A percentile compares a stretch with the other conserved stretches of the same genome.
phyloP scores from a whole-genome alignment of 2,329 filamentous ascomycete species.

The Metarhizium rileyi region DNA sequence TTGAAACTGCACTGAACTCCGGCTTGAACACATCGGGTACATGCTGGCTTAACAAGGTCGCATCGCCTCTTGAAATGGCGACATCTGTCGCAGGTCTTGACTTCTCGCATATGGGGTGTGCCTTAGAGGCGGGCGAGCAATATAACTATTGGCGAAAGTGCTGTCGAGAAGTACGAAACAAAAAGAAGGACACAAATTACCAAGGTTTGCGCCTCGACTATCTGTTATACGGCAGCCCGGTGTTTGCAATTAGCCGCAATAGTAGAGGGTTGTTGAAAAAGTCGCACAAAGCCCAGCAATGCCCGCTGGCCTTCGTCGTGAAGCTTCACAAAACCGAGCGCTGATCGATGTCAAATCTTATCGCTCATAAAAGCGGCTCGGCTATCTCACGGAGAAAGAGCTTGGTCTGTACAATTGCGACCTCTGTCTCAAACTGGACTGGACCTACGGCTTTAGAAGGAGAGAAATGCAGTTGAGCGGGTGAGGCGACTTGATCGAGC shows the following conservation, averaged over 20 bases:
- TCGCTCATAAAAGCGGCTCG: not conserved
- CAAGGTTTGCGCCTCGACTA: not conserved
- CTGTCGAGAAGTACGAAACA: not conserved
- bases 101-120: conserved; percentile 24
- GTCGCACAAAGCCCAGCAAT: not conserved
- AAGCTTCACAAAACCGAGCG: not conserved
- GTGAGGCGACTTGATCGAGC: not conserved
- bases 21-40: conserved; percentile 24
- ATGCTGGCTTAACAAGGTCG: conserved; percentile 25
- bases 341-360: not conserved
- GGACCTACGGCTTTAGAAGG: not conserved
- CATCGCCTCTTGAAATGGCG: conserved; percentile 27
- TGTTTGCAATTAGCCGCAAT: not conserved
- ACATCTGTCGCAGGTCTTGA: conserved; percentile 27
- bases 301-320: not conserved
- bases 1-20: conserved; percentile 24
- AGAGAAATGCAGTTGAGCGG: not conserved
- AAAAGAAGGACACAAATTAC: not conserved
- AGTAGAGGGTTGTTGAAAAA: not conserved
- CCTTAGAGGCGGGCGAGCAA: not conserved
- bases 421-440: not conserved
- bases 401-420: not conserved
- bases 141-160: not conserved
- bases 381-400: not conserved
- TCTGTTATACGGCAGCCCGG: not conserved